These are phyloP conservation scores for Leccinum pachyderme DNA, from an alignment of 1,284 basidiomycete genomes.

Conservation along the genomic window DNA sequence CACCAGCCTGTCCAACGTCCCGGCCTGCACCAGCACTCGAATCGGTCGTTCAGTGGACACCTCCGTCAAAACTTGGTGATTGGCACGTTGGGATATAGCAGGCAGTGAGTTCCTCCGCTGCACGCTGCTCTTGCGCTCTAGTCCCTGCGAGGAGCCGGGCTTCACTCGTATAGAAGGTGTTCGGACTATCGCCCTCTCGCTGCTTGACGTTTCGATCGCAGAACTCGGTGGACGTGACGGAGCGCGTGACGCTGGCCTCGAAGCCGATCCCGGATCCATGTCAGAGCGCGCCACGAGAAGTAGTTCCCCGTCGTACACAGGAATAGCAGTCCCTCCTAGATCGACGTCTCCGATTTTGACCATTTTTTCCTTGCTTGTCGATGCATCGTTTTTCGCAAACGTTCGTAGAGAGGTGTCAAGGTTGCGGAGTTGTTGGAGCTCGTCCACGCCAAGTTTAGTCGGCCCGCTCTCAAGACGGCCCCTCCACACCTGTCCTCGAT, in stretches of 20 bases:
- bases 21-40: constrained; percentile 72
- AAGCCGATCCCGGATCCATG: constrained; percentile 43
- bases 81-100: constrained; percentile 61
- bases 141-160: constrained; percentile 57
- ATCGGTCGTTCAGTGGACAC: constrained; percentile 63
- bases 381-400: constrained; percentile 16
- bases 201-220: constrained; percentile 39
- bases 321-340: constrained; percentile 65
- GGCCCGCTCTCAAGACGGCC: constrained; percentile 62
- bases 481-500: constrained; percentile 59
- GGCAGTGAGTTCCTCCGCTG: constrained; percentile 76
- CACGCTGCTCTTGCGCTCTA: constrained; percentile 73
- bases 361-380: constrained; percentile 25
- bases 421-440: constrained; percentile 51
- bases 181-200: constrained; percentile 49
- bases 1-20: constrained; percentile 71
- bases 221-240: constrained; percentile 66
- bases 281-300: constrained; percentile 59
- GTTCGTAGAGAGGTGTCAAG: constrained; percentile 35
- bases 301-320: constrained; percentile 71
- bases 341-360: constrained; percentile 44
- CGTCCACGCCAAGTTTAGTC: constrained; percentile 46
- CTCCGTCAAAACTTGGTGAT: constrained; percentile 55
- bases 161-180: constrained; percentile 74
- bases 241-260: constrained; percentile 56